Conservation (phyloP, 139 green algal species). For the Trebouxia sp. region DNA sequence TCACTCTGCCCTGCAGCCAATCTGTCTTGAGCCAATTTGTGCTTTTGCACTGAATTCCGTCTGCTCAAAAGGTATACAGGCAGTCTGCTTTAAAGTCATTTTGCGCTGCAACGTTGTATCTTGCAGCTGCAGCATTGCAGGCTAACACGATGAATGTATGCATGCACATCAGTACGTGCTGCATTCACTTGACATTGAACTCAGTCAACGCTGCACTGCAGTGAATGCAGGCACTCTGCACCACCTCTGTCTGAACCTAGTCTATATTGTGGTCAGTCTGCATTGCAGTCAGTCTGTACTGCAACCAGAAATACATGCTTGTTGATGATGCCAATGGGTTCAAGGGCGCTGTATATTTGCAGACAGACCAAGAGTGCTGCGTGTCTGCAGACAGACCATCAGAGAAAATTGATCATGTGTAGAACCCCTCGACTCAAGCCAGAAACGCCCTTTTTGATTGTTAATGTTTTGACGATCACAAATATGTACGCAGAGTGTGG, state of each 20-base stretch:
- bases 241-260: background rate
- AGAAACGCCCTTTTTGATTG: too few species aligned
- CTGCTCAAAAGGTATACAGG: too few species aligned
- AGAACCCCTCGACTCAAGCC: too few species aligned
- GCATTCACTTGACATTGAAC: background rate
- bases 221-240: background rate
- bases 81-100: too few species aligned
- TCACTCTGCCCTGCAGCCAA: too few species aligned
- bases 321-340: too few species aligned
- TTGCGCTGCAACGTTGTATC: background rate
- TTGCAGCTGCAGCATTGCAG: conserved; percentile 33
- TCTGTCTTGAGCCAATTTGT: too few species aligned
- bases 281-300: background rate
- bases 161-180: background rate
- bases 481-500: too few species aligned
- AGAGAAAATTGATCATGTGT: too few species aligned
- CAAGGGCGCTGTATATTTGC: too few species aligned
- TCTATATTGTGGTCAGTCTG: background rate
- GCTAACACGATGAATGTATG: conserved; percentile 22
- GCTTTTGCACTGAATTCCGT: too few species aligned
- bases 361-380: background rate
- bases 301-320: background rate
- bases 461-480: background rate
- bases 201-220: background rate
- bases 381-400: too few species aligned